phyloP scores from a whole-genome alignment of 2,329 filamentous ascomycete genomes.

The Rutstroemia sydowiana region DNA sequence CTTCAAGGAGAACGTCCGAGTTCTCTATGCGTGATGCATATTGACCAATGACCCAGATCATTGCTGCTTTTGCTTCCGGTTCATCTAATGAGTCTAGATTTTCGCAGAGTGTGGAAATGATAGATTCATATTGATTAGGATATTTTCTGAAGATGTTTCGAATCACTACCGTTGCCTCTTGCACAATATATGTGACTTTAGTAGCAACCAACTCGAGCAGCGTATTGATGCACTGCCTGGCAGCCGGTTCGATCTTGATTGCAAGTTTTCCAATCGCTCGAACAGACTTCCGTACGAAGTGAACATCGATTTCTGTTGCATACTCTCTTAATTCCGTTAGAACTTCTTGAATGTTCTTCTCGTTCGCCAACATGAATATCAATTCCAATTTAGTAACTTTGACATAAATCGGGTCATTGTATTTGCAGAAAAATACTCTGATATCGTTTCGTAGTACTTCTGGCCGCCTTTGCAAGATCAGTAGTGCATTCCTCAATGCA shows the following conservation, averaged over 20 bases:
- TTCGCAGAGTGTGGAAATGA: slow-evolving; percentile 91
- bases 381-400: slow-evolving; percentile 98
- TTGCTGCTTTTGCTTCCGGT: slow-evolving; percentile 94
- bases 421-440: slow-evolving; percentile 99
- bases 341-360: slow-evolving; percentile 93
- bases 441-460: slow-evolving; percentile 96
- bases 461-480: slow-evolving; percentile 87
- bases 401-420: slow-evolving; percentile 98
- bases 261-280: slow-evolving; percentile 95
- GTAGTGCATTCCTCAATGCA: slow-evolving; percentile 82
- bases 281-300: slow-evolving; percentile 96
- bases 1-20: slow-evolving; percentile 84
- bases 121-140: slow-evolving; percentile 96
- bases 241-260: slow-evolving; percentile 96
- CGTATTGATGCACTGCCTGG: slow-evolving; percentile 83
- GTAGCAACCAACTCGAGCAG: slow-evolving; percentile 89
- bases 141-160: slow-evolving; percentile 99
- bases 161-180: slow-evolving; percentile 97
- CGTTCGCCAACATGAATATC: slow-evolving; percentile 96
- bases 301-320: slow-evolving; percentile 95
- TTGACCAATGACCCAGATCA: slow-evolving; percentile 99
- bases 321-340: slow-evolving; percentile 92
- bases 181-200: slow-evolving; percentile 98
- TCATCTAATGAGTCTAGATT: slow-evolving; percentile 95
- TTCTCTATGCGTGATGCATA: slow-evolving; percentile 98